A percentile compares a stretch with the other conserved stretches of the same genome.
Evolutionary conservation across 2,329 filamentous ascomycete species (phyloP).

Genomic region (Alternaria sp.): DNA sequence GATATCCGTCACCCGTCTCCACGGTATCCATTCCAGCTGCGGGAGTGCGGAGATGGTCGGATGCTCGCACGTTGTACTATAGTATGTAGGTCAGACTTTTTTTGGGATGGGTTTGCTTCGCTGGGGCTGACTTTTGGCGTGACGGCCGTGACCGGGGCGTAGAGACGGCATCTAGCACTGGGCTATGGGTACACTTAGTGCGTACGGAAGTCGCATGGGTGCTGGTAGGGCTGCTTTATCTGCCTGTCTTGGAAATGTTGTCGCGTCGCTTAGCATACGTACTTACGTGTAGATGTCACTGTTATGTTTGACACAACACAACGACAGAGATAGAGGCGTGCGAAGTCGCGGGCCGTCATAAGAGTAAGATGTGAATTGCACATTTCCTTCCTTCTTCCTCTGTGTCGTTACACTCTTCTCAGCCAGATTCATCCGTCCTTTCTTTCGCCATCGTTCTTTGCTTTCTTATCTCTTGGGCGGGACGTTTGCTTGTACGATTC

Average conservation of each 20-base stretch:
- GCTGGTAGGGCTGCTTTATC: background rate
- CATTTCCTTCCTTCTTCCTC: background rate
- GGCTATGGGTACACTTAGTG: too few relatives aligned
- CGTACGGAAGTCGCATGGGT: background rate
- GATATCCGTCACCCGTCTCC: conserved; percentile 3
- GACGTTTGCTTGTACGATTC: background rate
- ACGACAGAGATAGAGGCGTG: conserved; percentile 17
- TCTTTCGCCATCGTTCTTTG: background rate
- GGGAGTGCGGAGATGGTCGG: conserved; percentile 7
- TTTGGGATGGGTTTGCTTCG: background rate
- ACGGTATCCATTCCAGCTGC: background rate
- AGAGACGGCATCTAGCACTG: background rate
- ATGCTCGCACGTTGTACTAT: too few relatives aligned
- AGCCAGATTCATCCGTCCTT: background rate
- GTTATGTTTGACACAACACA: background rate
- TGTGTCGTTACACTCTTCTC: background rate
- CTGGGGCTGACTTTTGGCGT: background rate
- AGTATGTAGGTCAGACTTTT: background rate
- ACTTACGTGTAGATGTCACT: conserved; percentile 16
- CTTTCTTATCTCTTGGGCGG: background rate
- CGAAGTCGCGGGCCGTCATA: background rate
- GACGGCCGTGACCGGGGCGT: background rate
- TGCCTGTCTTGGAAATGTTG: conserved; percentile 12
- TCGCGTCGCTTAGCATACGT: conserved; percentile 21
- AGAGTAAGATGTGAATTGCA: background rate